Evolutionary conservation across 2,329 filamentous ascomycete species (phyloP), one percentile per base, ranked within the genome.

Genomic region (Beauveria pseudobassiana): DNA sequence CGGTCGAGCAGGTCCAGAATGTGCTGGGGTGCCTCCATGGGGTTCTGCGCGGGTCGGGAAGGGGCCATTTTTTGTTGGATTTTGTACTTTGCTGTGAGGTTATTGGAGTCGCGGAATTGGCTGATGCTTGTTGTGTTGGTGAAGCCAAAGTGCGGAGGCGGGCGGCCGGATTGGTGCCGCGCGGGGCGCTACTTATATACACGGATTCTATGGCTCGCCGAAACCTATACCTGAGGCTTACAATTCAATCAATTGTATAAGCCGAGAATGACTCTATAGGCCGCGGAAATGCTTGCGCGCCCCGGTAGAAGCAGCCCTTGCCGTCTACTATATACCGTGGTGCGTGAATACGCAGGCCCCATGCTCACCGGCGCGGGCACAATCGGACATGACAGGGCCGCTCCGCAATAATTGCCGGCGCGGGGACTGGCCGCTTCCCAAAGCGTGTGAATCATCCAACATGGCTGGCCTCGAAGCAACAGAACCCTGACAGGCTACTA

Each of bases 1-100:
- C 63, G 53, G 62, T 49, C 48, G 16, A 67, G 65, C 50, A 65
- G 58, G 34, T 34, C 50, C 42, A 62, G 62, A 12, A 67, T 63
- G 50, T 63, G 63, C 10, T 28, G 57, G 24, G n/a, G 42, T 40
- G 51, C 57, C 45, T 56, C 62, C 62, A 63, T 63, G 18, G 62
- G 62, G 58, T 63, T 63, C 24, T 38, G 50, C 20, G 49, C 6
- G 42, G 62, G 49, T 2, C 57, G 62, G 18, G 34, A 49, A 3
- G 22, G 49, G 5, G 38, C 2, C 46, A 59, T 59, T 9, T 8
- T 24, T 38, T 22, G 22, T 2, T 34, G 8, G 28, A 9, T 5
- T 49, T 58, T 34, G 16, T 55, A 20, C 42, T 20, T 43, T n/a
- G 20, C 14, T 42, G 38, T 8, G 20, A 14, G 12, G 28, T 38